A percentile compares a stretch with the other conserved stretches of the same genome.
Evolutionary conservation across 108 stramenopile genomes (phyloP).

Genomic region (Cyclotella choctawhatcheeana): DNA sequence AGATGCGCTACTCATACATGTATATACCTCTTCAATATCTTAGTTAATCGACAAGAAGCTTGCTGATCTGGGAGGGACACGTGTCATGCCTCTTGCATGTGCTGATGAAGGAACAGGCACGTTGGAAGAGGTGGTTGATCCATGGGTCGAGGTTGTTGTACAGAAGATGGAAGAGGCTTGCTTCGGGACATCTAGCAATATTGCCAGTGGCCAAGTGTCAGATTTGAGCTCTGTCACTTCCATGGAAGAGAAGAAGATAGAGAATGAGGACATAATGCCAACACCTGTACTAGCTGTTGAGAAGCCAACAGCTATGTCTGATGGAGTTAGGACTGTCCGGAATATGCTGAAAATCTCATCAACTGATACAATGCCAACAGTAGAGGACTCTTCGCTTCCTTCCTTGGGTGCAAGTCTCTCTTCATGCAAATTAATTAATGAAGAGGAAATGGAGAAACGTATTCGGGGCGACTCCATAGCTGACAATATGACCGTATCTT

Average conservation of each 20-base stretch:
- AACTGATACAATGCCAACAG: conserved; percentile 34
- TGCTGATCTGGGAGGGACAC: conserved; percentile 70
- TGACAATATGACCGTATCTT: conserved; percentile 66
- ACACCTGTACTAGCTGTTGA: background rate
- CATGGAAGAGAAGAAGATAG: conserved; percentile 49
- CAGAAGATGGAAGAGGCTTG: conserved; percentile 57
- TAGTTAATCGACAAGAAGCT: conserved; percentile 65
- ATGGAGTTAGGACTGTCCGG: conserved; percentile 51
- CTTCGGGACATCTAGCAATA: conserved; percentile 17
- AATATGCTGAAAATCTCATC: conserved; percentile 36
- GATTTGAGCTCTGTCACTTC: no score
- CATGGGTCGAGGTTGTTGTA: conserved; percentile 63
- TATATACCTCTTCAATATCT: no score
- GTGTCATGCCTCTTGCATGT: conserved; percentile 53
- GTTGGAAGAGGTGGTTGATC: conserved; percentile 87
- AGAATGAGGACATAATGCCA: conserved; percentile 21
- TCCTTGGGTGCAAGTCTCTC: conserved; percentile 57
- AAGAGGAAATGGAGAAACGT: conserved; percentile 29
- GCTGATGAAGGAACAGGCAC: conserved; percentile 91
- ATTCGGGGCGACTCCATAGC: conserved; percentile 28
- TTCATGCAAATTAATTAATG: conserved; percentile 64
- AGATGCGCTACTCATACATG: background rate
- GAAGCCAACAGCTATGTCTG: background rate
- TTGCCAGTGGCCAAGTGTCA: no score
- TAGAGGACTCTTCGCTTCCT: conserved; percentile 52